Percentiles rank a stretch among this genome's conserved stretches.
phyloP scores from a whole-genome alignment of 768 basidiomycete genomes.

The Gloeophyllum trabeum region DNA sequence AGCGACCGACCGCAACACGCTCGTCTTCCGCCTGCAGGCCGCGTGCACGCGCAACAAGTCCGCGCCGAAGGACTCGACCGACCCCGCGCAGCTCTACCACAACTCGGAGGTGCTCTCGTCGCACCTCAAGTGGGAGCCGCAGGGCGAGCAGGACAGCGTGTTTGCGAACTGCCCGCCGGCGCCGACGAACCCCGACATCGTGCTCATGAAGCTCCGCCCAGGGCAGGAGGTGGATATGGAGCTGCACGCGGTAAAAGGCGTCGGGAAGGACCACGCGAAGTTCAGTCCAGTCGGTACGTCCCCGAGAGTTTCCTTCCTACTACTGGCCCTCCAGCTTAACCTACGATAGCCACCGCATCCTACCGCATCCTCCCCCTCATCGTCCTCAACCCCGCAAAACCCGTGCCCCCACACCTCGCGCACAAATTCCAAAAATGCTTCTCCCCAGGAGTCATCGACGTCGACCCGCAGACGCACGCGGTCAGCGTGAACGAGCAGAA shows the following conservation, averaged over 20 bases:
- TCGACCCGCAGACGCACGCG: constrained; percentile 43
- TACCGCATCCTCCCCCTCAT: constrained; percentile 89
- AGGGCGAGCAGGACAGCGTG: constrained; percentile 66
- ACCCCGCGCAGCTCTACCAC: constrained; percentile 56
- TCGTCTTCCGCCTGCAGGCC: constrained; percentile 74
- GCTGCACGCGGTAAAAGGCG: constrained; percentile 84
- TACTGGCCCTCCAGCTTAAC: constrained; percentile 1
- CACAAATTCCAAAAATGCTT: constrained; percentile 85
- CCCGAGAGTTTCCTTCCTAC: neutral
- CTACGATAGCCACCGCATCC: constrained; percentile 72
- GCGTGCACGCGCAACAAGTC: constrained; percentile 52
- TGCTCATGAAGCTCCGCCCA: constrained; percentile 84
- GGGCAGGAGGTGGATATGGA: constrained; percentile 83
- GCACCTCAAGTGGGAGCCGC: constrained; percentile 66
- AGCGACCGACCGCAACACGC: constrained; percentile 82
- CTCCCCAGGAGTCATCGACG: constrained; percentile 65
- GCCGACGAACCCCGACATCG: constrained; percentile 72
- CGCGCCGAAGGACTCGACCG: constrained; percentile 39
- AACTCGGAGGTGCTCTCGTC: constrained; percentile 61
- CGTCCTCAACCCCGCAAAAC: constrained; percentile 51
- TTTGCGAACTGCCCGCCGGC: constrained; percentile 43
- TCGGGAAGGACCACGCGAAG: constrained; percentile 93
- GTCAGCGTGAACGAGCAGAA: constrained; percentile 52
- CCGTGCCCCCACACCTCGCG: constrained; percentile 67
- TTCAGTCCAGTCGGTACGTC: constrained; percentile 85